Evolutionary conservation across 805 yeast species (phyloP), one percentile per base, ranked within the genome.

Genomic region (Candida manassasensis): DNA sequence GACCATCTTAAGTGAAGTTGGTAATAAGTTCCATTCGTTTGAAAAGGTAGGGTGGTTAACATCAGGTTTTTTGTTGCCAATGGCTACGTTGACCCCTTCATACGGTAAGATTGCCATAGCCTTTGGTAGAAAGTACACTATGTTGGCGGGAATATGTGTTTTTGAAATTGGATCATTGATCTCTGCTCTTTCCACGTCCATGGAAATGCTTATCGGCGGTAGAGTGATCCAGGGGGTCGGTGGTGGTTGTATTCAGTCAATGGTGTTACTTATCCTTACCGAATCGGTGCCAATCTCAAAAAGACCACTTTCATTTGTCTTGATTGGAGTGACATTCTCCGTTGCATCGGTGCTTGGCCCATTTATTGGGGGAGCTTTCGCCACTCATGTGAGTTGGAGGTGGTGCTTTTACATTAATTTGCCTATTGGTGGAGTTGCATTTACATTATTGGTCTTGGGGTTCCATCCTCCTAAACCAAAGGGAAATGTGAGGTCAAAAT

Each of bases 371-470:
- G 87, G 87, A 19, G 79, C 77, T 0, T 72, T 82, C 38, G 68
- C 84, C 1, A 57, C 74, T 2, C 59, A 70, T 34, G 75, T 69
- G 4, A 59, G 75, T n/a, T 82, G 88, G 88, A 64, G 88, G 48
- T 81, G 88, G 86, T 77, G 85, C 47, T 83, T 81, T 51, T 83
- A 76, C 56, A 66, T 83, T 42, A 82, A 81, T 53, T 53, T 83
- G 24, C 85, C 87, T 3, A 55, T 80, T 22, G 84, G 84, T 12
- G 86, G 81, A 1, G 36, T 63, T 0, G 71, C 77, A 0, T 48
- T 67, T 13, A 48, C 51, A 0, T 43, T 66, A 6, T 50, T 75
- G 12, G 32, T 65, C 3, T 39, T 67, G 4, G 60, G 67, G 13
- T 70, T 73, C 50, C 59, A 65, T 19, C 78, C 81, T 9, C 75